phyloP scores from a whole-genome alignment of 2,329 filamentous ascomycete species.

The Ceratocystis eucalypticola region DNA sequence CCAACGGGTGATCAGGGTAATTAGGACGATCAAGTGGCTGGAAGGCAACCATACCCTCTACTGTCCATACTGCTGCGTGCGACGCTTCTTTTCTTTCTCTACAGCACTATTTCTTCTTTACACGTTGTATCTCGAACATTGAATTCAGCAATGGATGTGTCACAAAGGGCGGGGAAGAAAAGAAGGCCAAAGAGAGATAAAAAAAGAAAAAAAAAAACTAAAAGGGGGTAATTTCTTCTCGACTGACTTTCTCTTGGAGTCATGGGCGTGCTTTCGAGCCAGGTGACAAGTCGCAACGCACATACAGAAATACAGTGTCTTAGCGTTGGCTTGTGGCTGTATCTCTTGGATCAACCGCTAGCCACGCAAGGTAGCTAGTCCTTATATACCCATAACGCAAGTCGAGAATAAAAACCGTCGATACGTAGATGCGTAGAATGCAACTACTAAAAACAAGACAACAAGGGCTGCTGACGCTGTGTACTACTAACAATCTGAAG shows the following conservation, averaged over 20 bases:
- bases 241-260: conserved; percentile 2
- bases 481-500: not conserved
- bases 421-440: not conserved
- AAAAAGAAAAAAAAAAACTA: not conserved
- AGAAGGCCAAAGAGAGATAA: not conserved
- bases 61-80: not conserved
- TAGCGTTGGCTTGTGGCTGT: not conserved
- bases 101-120: not conserved
- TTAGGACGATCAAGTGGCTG: not conserved
- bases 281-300: not conserved
- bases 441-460: not conserved
- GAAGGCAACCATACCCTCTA: not conserved
- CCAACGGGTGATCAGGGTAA: not conserved
- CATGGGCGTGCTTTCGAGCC: not conserved
- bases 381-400: not conserved
- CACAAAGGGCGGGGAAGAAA: too few relatives aligned
- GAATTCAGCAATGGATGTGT: too few relatives aligned
- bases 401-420: not conserved
- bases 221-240: not conserved
- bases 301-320: not conserved
- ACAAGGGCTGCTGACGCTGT: not conserved
- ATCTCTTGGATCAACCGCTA: not conserved
- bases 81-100: not conserved
- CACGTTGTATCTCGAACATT: not conserved
- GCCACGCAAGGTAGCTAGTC: not conserved